Evolutionary conservation across 129 eudicot species (phyloP).

Genomic region (Smallanthus sonchifolius): DNA sequence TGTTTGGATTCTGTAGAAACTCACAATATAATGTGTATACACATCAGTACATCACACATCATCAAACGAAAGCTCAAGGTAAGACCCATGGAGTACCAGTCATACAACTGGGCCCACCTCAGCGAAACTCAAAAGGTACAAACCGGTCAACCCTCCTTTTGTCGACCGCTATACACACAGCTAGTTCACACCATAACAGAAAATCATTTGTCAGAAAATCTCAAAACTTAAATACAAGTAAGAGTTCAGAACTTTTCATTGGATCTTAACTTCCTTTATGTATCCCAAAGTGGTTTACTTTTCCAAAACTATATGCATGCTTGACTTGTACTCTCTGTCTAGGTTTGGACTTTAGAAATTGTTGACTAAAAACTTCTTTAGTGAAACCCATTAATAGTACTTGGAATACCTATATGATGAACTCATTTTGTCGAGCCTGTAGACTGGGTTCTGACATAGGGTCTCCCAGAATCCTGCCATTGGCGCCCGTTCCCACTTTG

Average conservation of each 20-base stretch:
- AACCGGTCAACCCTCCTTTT: slow-evolving; percentile 14
- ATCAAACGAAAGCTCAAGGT: neutral
- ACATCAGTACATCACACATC: slow-evolving; percentile 10
- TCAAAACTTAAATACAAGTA: slow-evolving; percentile 18
- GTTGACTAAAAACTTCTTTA: neutral
- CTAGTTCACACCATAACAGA: slow-evolving; percentile 1
- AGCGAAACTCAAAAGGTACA: neutral
- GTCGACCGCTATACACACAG: slow-evolving; percentile 13
- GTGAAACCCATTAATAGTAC: slow-evolving; percentile 13
- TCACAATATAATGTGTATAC: slow-evolving; percentile 17
- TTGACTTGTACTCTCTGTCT: slow-evolving; percentile 5
- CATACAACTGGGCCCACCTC: neutral
- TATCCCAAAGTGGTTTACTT: slow-evolving; percentile 1
- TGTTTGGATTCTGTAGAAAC: slow-evolving; percentile 13
- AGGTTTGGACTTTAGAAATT: slow-evolving; percentile 2
- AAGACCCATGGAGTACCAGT: neutral
- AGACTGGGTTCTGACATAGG: slow-evolving; percentile 40
- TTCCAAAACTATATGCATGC: slow-evolving; percentile 5
- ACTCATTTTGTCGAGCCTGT: slow-evolving; percentile 47
- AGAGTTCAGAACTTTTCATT: neutral
- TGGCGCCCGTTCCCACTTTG: slow-evolving; percentile 44
- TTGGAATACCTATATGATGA: slow-evolving; percentile 15
- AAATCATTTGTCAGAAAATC: slow-evolving; percentile 13
- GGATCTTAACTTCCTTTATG: slow-evolving; percentile 11
- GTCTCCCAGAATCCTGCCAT: slow-evolving; percentile 49